A percentile compares a stretch with the other conserved stretches of the same genome.
phyloP scores from a whole-genome alignment of 2,329 filamentous ascomycete genomes.

The Fusarium fracticaudum region DNA sequence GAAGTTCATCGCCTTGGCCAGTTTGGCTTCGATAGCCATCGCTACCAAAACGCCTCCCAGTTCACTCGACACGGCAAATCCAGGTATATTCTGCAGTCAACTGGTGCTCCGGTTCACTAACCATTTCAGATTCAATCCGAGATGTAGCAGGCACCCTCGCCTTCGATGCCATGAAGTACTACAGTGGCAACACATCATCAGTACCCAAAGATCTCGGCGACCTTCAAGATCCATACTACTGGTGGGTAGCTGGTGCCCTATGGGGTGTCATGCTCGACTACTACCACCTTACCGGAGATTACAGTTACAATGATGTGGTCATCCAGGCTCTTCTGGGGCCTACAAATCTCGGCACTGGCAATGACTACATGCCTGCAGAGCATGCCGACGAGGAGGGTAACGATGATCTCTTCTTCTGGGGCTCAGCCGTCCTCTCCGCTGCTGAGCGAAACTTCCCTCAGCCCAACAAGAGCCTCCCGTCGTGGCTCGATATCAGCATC shows the following conservation, averaged over 20 bases:
- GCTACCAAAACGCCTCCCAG: slow-evolving; percentile 30
- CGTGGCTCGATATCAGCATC: slow-evolving; percentile 73
- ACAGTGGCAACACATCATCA: slow-evolving; percentile 68
- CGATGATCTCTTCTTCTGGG: slow-evolving; percentile 81
- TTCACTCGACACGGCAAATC: slow-evolving; percentile 33
- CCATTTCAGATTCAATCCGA: slow-evolving; percentile 65
- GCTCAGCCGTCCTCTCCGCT: slow-evolving; percentile 72
- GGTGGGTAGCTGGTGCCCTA: slow-evolving; percentile 72
- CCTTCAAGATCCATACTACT: slow-evolving; percentile 74
- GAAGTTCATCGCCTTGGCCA: slow-evolving; percentile 26
- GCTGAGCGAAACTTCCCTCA: slow-evolving; percentile 75
- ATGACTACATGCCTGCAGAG: slow-evolving; percentile 68
- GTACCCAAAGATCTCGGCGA: slow-evolving; percentile 65
- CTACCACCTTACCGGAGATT: slow-evolving; percentile 72
- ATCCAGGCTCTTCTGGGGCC: slow-evolving; percentile 67
- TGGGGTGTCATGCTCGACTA: slow-evolving; percentile 78
- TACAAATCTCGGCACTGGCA: slow-evolving; percentile 63
- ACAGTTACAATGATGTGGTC: slow-evolving; percentile 68
- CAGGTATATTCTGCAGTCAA: slow-evolving; percentile 17
- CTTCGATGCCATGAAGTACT: slow-evolving; percentile 69
- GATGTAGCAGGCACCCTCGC: slow-evolving; percentile 69
- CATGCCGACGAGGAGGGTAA: slow-evolving; percentile 73
- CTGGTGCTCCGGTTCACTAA: background rate
- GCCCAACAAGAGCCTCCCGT: slow-evolving; percentile 63
- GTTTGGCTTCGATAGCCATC: slow-evolving; percentile 25